phyloP scores from a whole-genome alignment of 768 basidiomycete genomes.

The Suillus subluteus region DNA sequence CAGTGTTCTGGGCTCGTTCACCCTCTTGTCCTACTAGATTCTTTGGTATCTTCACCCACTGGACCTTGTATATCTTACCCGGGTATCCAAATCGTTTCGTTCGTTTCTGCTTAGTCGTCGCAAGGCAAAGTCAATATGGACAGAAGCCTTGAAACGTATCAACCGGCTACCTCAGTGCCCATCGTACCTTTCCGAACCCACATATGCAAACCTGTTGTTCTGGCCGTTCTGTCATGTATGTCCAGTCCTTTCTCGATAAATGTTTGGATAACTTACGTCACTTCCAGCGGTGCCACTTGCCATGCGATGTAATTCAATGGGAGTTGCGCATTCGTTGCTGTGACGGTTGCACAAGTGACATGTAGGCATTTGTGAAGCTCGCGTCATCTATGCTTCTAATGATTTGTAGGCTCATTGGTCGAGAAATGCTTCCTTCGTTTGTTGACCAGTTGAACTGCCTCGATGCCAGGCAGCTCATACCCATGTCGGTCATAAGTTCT shows the following conservation, averaged over 20 bases:
- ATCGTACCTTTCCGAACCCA: conserved; percentile 8
- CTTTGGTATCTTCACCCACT: conserved; percentile 3
- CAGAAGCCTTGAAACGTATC: conserved; percentile 1
- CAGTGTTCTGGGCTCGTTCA: not conserved
- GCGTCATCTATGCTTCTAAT: not conserved
- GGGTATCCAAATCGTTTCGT: conserved; percentile 7
- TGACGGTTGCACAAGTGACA: not conserved
- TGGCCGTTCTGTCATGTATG: conserved; percentile 5
- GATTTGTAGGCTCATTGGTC: not conserved
- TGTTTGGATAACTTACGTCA: not conserved
- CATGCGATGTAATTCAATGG: conserved; percentile 5
- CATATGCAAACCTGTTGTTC: conserved; percentile 7
- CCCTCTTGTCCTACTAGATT: not conserved
- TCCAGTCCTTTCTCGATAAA: not conserved
- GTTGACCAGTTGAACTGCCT: not conserved
- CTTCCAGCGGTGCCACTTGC: not conserved
- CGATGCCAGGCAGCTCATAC: not conserved
- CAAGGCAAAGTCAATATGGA: conserved; percentile 10
- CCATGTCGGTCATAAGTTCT: not conserved
- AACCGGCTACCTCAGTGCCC: conserved; percentile 1
- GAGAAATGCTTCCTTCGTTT: not conserved
- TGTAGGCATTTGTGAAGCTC: not conserved
- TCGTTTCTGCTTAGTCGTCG: conserved; percentile 6
- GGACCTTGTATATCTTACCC: not conserved
- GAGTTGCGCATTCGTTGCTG: not conserved